Conservation (phyloP, 768 basidiomycete species). For the Sarcodon sp. region DNA sequence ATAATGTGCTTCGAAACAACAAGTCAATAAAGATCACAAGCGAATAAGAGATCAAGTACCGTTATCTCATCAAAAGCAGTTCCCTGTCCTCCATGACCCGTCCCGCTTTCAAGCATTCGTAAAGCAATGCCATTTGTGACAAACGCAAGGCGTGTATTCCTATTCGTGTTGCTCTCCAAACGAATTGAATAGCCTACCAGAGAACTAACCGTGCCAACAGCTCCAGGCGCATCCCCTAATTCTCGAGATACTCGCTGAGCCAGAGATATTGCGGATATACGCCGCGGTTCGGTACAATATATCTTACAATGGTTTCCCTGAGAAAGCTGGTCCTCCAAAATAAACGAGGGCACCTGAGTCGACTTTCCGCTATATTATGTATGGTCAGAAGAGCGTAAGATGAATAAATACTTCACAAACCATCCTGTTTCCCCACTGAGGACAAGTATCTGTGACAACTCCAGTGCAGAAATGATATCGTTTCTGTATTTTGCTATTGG, state of each 20-base stretch:
- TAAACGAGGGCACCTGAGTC: slow-evolving; percentile 89
- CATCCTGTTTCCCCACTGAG: slow-evolving; percentile 78
- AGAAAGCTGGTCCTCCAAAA: slow-evolving; percentile 81
- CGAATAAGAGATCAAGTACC: slow-evolving; percentile 27
- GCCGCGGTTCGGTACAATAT: slow-evolving; percentile 88
- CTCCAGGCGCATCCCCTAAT: slow-evolving; percentile 72
- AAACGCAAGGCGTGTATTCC: slow-evolving; percentile 68
- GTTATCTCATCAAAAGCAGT: slow-evolving; percentile 90
- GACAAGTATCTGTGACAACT: slow-evolving; percentile 72
- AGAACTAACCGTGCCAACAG: slow-evolving; percentile 64
- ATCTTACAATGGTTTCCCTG: slow-evolving; percentile 79
- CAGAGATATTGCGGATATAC: slow-evolving; percentile 92
- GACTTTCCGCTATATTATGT: slow-evolving; percentile 69
- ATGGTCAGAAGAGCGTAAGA: slow-evolving; percentile 1
- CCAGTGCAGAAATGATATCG: slow-evolving; percentile 56
- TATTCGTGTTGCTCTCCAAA: slow-evolving; percentile 75
- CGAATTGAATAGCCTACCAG: slow-evolving; percentile 93
- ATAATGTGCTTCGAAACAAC: slow-evolving; percentile 61
- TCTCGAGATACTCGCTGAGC: slow-evolving; percentile 92
- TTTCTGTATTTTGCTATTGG: slow-evolving; percentile 81
- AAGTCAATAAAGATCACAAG: neutral
- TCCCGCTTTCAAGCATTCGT: slow-evolving; percentile 89
- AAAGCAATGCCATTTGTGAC: slow-evolving; percentile 93
- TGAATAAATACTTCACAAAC: slow-evolving; percentile 17
- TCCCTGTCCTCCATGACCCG: slow-evolving; percentile 54